phyloP scores from a whole-genome alignment of 2,329 filamentous ascomycete genomes.

The Trichoderma citrinoviride region DNA sequence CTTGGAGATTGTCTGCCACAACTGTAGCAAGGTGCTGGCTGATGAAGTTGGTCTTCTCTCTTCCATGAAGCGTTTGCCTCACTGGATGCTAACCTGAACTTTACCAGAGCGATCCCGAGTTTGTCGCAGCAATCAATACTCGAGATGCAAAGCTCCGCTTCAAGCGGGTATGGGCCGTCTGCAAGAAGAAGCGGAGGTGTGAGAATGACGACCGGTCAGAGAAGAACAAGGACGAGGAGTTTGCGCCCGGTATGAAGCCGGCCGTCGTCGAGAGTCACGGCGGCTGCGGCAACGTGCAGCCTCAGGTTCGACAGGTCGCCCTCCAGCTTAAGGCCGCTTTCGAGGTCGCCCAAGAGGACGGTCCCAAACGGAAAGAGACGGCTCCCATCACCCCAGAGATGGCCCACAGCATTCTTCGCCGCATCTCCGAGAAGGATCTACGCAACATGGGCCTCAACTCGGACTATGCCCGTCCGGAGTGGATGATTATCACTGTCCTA shows the following conservation, averaged over 20 bases:
- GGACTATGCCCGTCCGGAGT: constrained; percentile 94
- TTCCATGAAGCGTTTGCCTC: constrained; percentile 53
- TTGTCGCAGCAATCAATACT: constrained; percentile 74
- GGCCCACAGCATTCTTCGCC: constrained; percentile 81
- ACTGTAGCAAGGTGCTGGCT: constrained; percentile 95
- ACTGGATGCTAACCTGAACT: constrained; percentile 60
- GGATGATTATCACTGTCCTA: constrained; percentile 95
- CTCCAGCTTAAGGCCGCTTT: constrained; percentile 75
- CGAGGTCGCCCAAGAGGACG: constrained; percentile 67
- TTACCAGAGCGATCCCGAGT: constrained; percentile 76
- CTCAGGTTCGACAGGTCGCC: constrained; percentile 81
- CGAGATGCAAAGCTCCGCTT: constrained; percentile 95
- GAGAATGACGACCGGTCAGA: constrained; percentile 72
- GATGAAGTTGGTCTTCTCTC: constrained; percentile 84
- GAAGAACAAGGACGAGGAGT: constrained; percentile 67
- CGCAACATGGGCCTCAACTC: constrained; percentile 86
- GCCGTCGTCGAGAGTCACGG: constrained; percentile 62
- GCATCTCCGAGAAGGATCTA: constrained; percentile 78
- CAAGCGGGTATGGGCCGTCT: constrained; percentile 85
- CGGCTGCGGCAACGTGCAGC: constrained; percentile 89
- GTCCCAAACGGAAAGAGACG: constrained; percentile 71
- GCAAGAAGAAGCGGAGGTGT: constrained; percentile 83
- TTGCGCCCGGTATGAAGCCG: constrained; percentile 59
- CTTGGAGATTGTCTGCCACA: constrained; percentile 97
- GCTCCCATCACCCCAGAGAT: constrained; percentile 77